Conservation (phyloP, 2,329 filamentous ascomycete genomes). For the Colletotrichum acutatum region DNA sequence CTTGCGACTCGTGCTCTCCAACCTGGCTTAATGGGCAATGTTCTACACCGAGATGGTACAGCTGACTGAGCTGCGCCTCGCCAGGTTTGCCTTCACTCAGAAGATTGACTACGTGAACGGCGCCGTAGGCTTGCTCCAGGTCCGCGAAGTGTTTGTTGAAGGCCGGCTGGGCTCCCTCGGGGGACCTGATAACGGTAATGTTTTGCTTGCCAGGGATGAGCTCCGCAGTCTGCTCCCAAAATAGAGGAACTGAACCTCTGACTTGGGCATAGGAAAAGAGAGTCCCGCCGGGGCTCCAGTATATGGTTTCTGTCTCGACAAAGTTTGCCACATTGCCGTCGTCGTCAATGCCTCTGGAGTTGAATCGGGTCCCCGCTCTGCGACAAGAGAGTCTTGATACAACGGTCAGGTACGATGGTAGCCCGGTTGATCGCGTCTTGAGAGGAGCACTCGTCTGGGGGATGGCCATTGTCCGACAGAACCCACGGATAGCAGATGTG, state of each 20-base stretch:
- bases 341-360: conserved; percentile 96
- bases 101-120: conserved; percentile 92
- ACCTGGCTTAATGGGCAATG: conserved; percentile 77
- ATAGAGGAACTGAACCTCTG: conserved; percentile 91
- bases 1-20: conserved; percentile 65
- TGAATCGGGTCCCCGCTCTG: conserved; percentile 94
- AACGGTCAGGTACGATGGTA: conserved; percentile 86
- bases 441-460: conserved; percentile 81
- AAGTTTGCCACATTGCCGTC: conserved; percentile 98
- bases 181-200: conserved; percentile 87
- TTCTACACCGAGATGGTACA: conserved; percentile 82
- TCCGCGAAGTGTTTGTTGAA: conserved; percentile 95
- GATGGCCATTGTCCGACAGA: conserved; percentile 87
- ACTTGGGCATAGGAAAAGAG: conserved; percentile 95
- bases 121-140: conserved; percentile 88
- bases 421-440: conserved; percentile 71
- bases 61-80: conserved; percentile 83
- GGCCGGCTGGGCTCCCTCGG: conserved; percentile 90
- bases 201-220: conserved; percentile 94
- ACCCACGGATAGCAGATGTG: conserved; percentile 93
- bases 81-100: conserved; percentile 90
- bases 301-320: conserved; percentile 96
- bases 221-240: conserved; percentile 95
- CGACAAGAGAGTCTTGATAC: conserved; percentile 92
- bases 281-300: conserved; percentile 81